Evolutionary conservation across 139 green algal genomes (phyloP), one percentile per base, ranked within the genome.

Genomic region (Eudorina sp.): DNA sequence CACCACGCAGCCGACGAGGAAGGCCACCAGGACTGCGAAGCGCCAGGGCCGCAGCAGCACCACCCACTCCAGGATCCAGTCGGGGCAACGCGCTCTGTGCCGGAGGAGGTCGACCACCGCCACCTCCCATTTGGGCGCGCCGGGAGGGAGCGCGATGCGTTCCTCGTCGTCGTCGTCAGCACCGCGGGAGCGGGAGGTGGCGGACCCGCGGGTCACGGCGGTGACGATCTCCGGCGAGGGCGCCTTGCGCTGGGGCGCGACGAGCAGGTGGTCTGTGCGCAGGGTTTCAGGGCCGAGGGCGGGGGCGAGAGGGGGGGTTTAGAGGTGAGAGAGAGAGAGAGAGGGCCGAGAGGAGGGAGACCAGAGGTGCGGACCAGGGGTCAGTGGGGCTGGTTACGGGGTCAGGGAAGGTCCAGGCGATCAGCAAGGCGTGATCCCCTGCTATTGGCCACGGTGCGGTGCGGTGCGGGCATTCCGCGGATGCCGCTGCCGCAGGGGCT

Each of bases 21-120:
- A 91, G 8, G 5, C 31, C 4, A 73, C 1, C 8, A 91, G 31
- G 23, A 60, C 3, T 1, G 8, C 53, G 27, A 79, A 45, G 40
- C 69, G n/a, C n/a, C 53, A 31, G 8, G 88, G 88, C 19, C 88
- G 69, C n/a, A 91, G 3, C 45, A 91, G 60, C 34, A 91, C 81
- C 81, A 91, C 79, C 87, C 87, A 88, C 66, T 91, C 87, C 41
- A 88, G 27, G 64, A 83, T 43, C 87, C 41, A 75, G 27, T 83
- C 53, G 1, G 77, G 86, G 38, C 51, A 83, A 25, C 51, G 43
- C 13, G 46, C 62, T 7, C 51, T 31, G 25, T 7, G 23, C 4
- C 66, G 48, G 2, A 90, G 86, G 34, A 43, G 53, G 31, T 84
- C 86, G 31, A 90, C 86, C 51, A 84, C 36, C n/a, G 68, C 64